Base-by-base conservation (phyloP, 768 basidiomycete genomes). In the Suillus americanus region DNA sequence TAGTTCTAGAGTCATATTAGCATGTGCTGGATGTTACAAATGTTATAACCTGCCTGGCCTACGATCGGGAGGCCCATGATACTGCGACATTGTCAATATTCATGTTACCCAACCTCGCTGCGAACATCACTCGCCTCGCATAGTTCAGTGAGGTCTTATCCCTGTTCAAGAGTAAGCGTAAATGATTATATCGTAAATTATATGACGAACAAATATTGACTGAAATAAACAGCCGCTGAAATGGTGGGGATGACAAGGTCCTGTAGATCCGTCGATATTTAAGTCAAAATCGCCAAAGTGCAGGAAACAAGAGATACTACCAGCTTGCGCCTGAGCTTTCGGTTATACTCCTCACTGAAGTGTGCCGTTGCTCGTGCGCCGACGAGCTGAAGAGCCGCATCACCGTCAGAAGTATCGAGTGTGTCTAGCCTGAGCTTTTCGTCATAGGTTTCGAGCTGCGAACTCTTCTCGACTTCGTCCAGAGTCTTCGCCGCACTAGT, bases 71-170 rank as follows among this genome's bases (percentile, higher is more conserved):
- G 79, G 3, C 85, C 85, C 87, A 89, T 88, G 65, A 89, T 82
- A 67, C 86, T 86, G 59, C 12, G 48, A 30, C 37, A 67, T 62
- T 9, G 12, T 75, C 30, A 61, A 60, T 40, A 57, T 30, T 50
- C 13, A 35, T 20, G 61, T 41, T 10, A 33, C 59, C n/a, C 30
- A 43, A 10, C 43, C 63, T 63, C 61, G n/a, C 18, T 5, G 20
- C 28, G 33, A 46, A 28, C 4, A 33, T 5, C 13, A 62, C 72
- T 33, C 66, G 83, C 86, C 86, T 87, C n/a, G 88, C 88, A 78
- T 89, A 89, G 71, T 88, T 89, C 45, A 89, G 71, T 14, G 86
- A 84, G 5, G 87, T 88, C 79, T 90, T 90, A 72, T 90, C 89
- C 64, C 87, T 88, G 64, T 6, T 64, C 59, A 45, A 40, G 46